Conservation (phyloP, 306 rosid species). For the Prunus fruticosa region DNA sequence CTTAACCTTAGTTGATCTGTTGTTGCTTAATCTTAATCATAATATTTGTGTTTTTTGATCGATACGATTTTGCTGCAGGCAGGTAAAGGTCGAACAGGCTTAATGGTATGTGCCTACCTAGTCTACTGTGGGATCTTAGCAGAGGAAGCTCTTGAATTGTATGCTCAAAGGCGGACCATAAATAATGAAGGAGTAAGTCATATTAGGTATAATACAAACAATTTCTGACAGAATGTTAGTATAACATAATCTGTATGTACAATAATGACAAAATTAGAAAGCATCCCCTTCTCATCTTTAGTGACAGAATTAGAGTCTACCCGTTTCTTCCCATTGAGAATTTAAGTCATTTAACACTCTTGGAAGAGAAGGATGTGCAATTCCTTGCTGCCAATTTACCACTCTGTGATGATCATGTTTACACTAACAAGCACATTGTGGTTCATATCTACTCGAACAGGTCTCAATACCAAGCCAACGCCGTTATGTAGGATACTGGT, state of each 20-base stretch:
- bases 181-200: constrained; percentile 97
- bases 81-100: constrained; percentile 96
- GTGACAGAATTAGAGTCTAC: constrained; percentile 3
- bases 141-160: constrained; percentile 83
- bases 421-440: background rate
- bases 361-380: background rate
- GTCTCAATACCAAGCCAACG: constrained; percentile 99
- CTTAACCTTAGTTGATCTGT: too few relatives aligned
- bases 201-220: constrained; percentile 52
- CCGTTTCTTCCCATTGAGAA: background rate
- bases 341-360: background rate
- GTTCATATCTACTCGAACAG: constrained; percentile 36
- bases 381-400: too few relatives aligned
- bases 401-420: too few relatives aligned
- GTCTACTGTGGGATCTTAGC: constrained; percentile 78
- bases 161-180: constrained; percentile 85
- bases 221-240: background rate
- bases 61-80: constrained; percentile 60
- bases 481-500: constrained; percentile 78
- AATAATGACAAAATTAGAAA: background rate
- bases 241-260: background rate
- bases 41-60: background rate
- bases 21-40: background rate
- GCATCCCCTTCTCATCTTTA: too few relatives aligned
- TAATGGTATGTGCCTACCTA: constrained; percentile 83